A percentile compares a stretch with the other conserved stretches of the same genome.
Evolutionary conservation across 495 filamentous ascomycete species (phyloP).

Genomic region (Talaromyces stipitatus): DNA sequence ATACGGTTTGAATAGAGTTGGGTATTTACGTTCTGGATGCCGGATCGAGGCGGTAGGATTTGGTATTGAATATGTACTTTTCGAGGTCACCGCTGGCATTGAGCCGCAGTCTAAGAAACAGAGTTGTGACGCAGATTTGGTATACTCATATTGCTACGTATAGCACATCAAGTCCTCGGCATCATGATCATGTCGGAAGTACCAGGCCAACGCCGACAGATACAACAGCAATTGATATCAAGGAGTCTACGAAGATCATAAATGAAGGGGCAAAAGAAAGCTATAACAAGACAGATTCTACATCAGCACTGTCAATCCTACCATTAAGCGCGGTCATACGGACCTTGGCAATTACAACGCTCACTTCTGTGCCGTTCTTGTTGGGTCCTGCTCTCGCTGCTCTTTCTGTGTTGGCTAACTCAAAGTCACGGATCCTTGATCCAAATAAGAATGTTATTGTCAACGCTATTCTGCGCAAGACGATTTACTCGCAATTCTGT

Average conservation of each 20-base stretch:
- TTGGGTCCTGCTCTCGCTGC: constrained; percentile 53
- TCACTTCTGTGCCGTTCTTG: constrained; percentile 66
- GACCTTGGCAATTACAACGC: constrained; percentile 61
- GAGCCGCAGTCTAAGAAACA: neutral
- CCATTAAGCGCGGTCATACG: constrained; percentile 62
- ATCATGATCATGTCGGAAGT: neutral
- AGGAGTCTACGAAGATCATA: neutral
- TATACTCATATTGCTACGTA: neutral
- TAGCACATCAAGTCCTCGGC: neutral
- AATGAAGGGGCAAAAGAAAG: neutral
- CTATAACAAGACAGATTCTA: neutral
- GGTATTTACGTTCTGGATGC: no score
- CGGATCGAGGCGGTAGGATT: neutral
- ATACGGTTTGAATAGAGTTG: neutral
- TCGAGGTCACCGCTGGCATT: neutral
- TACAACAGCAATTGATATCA: neutral
- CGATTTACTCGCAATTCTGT: constrained; percentile 82
- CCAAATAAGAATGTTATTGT: constrained; percentile 52
- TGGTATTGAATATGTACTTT: neutral
- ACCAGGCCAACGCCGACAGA: neutral
- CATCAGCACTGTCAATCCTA: constrained; percentile 54
- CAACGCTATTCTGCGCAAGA: constrained; percentile 56
- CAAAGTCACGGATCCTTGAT: constrained; percentile 46
- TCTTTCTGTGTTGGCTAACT: constrained; percentile 57
- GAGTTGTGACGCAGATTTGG: neutral